These are phyloP conservation scores for Arbutus unedo DNA, from an alignment of 148 eudicot genomes.

Conservation along the genomic window DNA sequence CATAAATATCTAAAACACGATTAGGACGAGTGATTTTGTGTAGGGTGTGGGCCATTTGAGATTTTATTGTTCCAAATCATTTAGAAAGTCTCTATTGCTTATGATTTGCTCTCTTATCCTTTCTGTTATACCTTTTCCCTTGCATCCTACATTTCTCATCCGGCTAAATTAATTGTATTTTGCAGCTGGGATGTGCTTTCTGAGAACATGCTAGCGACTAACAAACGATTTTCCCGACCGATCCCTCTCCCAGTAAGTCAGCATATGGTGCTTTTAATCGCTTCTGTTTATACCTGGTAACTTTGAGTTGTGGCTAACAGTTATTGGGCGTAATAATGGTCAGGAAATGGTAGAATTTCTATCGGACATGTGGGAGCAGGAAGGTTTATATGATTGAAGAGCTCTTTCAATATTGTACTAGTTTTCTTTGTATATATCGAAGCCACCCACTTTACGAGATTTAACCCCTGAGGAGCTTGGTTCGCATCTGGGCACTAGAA, in stretches of 20 bases:
- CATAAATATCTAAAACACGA: not conserved
- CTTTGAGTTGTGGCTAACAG: slow-evolving; percentile 6
- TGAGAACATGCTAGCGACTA: slow-evolving; percentile 59
- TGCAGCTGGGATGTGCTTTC: slow-evolving; percentile 59
- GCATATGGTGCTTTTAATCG: not conserved
- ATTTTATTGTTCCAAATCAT: not conserved
- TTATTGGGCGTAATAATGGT: slow-evolving; percentile 12
- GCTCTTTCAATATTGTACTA: slow-evolving; percentile 8
- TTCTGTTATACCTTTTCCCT: not conserved
- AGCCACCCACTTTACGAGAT: not conserved
- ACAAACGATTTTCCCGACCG: slow-evolving; percentile 45
- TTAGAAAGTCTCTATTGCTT: not conserved
- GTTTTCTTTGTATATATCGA: not conserved
- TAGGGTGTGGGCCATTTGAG: not conserved
- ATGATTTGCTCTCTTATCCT: not conserved
- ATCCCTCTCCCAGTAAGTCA: slow-evolving; percentile 67
- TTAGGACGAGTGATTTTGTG: not conserved
- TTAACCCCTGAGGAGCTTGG: not conserved
- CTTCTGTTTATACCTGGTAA: not conserved
- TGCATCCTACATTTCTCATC: not conserved
- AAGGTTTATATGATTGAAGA: slow-evolving; percentile 58
- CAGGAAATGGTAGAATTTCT: slow-evolving; percentile 88
- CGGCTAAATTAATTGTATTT: not conserved
- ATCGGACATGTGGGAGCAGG: slow-evolving; percentile 76
- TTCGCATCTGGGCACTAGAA: not conserved